These are phyloP conservation scores for Kuraishia cidri DNA, from an alignment of 805 yeast genomes.

Conservation along the genomic window DNA sequence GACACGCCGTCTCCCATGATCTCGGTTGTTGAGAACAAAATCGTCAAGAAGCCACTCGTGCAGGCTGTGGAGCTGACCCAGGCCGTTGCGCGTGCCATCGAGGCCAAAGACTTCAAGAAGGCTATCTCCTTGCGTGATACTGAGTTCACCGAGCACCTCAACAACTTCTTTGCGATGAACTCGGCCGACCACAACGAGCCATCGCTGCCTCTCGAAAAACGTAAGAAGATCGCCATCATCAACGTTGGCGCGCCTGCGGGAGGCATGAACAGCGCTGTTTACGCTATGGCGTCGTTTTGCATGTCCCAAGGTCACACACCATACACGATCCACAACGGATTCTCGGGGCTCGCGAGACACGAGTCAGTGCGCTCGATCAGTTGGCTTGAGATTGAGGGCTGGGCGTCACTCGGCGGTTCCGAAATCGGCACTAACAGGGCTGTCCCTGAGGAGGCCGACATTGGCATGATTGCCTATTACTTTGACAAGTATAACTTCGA, in stretches of 20 bases:
- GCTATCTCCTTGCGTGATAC: constrained; percentile 86
- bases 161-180: constrained; percentile 64
- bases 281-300: constrained; percentile 87
- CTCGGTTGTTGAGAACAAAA: constrained; percentile 80
- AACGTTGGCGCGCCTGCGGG: constrained; percentile 98
- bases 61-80: constrained; percentile 87
- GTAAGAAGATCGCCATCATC: constrained; percentile 73
- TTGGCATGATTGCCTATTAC: constrained; percentile 88
- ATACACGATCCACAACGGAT: constrained; percentile 89
- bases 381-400: constrained; percentile 84
- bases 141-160: constrained; percentile 75
- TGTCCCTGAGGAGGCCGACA: constrained; percentile 66
- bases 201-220: constrained; percentile 46
- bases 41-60: constrained; percentile 75
- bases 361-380: constrained; percentile 67
- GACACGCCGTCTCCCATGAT: constrained; percentile 93
- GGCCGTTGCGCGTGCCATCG: constrained; percentile 86
- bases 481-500: constrained; percentile 84
- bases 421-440: constrained; percentile 94
- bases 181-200: constrained; percentile 58
- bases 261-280: constrained; percentile 86
- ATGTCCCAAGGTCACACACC: constrained; percentile 85
- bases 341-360: constrained; percentile 84
- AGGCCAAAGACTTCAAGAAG: constrained; percentile 64
- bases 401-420: constrained; percentile 90